Evolutionary conservation across 768 basidiomycete species (phyloP), one percentile per base, ranked within the genome.

Genomic region (Xerocomus brunneocitrinus): DNA sequence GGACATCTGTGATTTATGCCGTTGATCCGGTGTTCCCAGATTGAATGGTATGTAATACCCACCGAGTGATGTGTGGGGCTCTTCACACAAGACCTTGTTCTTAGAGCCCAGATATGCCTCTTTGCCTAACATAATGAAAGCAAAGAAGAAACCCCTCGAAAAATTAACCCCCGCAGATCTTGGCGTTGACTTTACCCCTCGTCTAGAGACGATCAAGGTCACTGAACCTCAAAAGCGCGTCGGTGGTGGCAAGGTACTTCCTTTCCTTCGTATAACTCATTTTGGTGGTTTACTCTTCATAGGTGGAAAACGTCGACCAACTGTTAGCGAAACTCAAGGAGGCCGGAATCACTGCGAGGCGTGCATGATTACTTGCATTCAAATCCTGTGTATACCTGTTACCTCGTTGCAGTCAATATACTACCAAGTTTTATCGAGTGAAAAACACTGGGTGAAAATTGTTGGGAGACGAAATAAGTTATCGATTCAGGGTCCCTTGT

Each of bases 71-170:
- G 8, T 24, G 30, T 35, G 8, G 30, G 4, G 40, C 40, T 35
- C 22, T 32, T 53, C 13, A 47, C 22, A 30, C n/a, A 39, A 25
- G 13, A 12, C 9, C 54, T 47, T 38, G 40, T 50, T 50, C 45
- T 16, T 64, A 93, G 95, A 95, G 70, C 95, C 95, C 0, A 87
- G 95, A 60, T 99, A 97, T 65, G 97, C 97, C 0, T 93, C 95
- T n/a, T 70, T 99, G 55, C 92, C 93, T 4, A 94, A 92, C 62
- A 95, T 95, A 71, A 95, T 95, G 91, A 95, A 95, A 72, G 97
- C 97, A n/a, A 98, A 98, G 80, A 99, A 98, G 80, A 99, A 99
- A 75, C 86, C 89, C 13, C 72, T 98, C 40, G 86, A 95, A 72
- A 93, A 90, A 65, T 63, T 97, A 48, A 81, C 81, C 14, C 77